Conservation (phyloP, 768 basidiomycete species). For the Epithele typhae region DNA sequence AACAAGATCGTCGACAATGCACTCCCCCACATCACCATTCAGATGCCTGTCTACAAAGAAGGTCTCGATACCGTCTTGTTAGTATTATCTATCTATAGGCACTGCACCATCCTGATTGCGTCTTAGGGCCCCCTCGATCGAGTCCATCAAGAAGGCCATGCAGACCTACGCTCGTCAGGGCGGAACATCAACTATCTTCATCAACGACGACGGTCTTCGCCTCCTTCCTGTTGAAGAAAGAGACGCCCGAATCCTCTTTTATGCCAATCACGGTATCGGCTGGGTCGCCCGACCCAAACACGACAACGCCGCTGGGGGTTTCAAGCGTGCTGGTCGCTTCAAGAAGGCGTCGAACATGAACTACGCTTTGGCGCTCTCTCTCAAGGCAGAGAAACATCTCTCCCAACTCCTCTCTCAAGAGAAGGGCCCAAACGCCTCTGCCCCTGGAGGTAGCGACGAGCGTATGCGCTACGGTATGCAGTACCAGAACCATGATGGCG, state of each 20-base stretch:
- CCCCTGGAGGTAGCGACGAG: conserved; percentile 24
- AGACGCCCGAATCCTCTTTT: conserved; percentile 45
- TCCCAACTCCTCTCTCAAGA: conserved; percentile 23
- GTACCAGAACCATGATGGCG: conserved; percentile 61
- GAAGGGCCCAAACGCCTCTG: conserved; percentile 15
- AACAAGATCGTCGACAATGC: conserved; percentile 41
- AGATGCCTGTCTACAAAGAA: conserved; percentile 55
- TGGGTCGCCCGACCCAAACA: conserved; percentile 59
- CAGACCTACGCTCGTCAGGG: conserved; percentile 63
- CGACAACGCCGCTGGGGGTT: conserved; percentile 35
- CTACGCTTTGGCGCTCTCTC: conserved; percentile 32
- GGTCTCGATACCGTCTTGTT: conserved; percentile 47
- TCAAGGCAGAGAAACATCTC: conserved; percentile 33
- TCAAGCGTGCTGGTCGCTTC: conserved; percentile 47
- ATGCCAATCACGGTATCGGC: conserved; percentile 53
- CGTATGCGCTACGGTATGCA: conserved; percentile 55
- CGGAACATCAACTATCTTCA: conserved; percentile 53
- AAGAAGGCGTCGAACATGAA: conserved; percentile 52
- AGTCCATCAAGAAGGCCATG: conserved; percentile 56
- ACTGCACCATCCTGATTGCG: background rate
- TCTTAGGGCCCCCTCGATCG: conserved; percentile 43
- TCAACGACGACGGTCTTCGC: conserved; percentile 63
- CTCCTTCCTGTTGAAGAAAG: conserved; percentile 40
- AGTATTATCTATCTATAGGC: no score
- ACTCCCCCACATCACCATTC: conserved; percentile 48